Evolutionary conservation across 1,139 yeast genomes (phyloP).

Genomic region (Kurtzmaniella quercitrusa): DNA sequence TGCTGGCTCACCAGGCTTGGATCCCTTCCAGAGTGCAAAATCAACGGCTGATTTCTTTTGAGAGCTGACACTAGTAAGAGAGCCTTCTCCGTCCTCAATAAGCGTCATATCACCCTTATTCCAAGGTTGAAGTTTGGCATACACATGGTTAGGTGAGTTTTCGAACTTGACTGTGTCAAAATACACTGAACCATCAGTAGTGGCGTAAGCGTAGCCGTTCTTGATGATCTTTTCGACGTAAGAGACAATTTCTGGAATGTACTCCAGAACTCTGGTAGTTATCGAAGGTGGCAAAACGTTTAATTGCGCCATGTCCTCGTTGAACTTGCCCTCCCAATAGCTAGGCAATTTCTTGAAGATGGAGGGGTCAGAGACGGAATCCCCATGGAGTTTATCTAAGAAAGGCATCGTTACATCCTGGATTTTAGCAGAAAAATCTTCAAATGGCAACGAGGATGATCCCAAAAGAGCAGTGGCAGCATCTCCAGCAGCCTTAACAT

Average conservation of each 20-base stretch:
- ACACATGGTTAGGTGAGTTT: slow-evolving; percentile 62
- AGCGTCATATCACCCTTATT: slow-evolving; percentile 84
- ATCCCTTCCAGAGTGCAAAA: slow-evolving; percentile 95
- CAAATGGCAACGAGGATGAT: slow-evolving; percentile 13
- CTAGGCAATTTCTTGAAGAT: slow-evolving; percentile 81
- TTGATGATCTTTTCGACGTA: slow-evolving; percentile 71
- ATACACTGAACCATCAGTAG: slow-evolving; percentile 89
- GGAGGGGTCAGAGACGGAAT: slow-evolving; percentile 76
- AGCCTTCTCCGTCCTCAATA: slow-evolving; percentile 94
- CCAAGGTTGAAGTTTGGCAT: slow-evolving; percentile 98
- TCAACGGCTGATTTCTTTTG: slow-evolving; percentile 72
- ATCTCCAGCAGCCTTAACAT: slow-evolving; percentile 56
- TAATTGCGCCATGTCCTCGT: slow-evolving; percentile 78
- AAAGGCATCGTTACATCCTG: slow-evolving; percentile 73
- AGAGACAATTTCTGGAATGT: slow-evolving; percentile 82
- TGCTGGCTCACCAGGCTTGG: slow-evolving; percentile 95
- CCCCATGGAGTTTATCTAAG: slow-evolving; percentile 69
- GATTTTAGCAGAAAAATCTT: slow-evolving; percentile 42
- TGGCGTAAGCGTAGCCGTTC: slow-evolving; percentile 81
- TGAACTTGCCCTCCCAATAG: slow-evolving; percentile 82
- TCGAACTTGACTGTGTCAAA: slow-evolving; percentile 87
- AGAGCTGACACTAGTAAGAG: slow-evolving; percentile 51
- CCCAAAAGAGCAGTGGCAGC: slow-evolving; percentile 46
- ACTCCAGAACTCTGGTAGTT: slow-evolving; percentile 95
- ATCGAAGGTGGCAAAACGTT: slow-evolving; percentile 82